A percentile compares a stretch with the other conserved stretches of the same genome.
These are phyloP conservation scores for Cronartium ribicola DNA, from an alignment of 1,284 basidiomycete genomes.

Conservation along the genomic window DNA sequence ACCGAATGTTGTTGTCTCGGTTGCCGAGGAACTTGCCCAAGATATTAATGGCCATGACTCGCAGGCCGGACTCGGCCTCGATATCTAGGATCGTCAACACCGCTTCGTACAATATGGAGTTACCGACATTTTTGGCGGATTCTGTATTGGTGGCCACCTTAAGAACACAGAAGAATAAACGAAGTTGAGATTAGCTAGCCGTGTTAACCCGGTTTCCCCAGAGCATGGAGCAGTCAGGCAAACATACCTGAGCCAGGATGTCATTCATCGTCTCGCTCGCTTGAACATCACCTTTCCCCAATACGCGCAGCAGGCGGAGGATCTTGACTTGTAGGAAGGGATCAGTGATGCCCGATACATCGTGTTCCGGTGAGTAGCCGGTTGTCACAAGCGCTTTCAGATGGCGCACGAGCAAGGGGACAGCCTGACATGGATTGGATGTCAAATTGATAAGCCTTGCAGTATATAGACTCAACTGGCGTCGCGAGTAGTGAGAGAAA, in stretches of 20 bases:
- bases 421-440: conserved; percentile 60
- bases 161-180: neutral
- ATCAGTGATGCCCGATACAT: conserved; percentile 98
- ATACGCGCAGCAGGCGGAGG: conserved; percentile 80
- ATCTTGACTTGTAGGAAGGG: conserved; percentile 98
- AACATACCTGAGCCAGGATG: conserved; percentile 81
- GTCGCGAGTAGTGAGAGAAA: conserved; percentile 19
- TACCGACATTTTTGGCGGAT: conserved; percentile 95
- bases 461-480: neutral
- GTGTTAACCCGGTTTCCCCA: neutral
- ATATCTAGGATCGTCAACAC: conserved; percentile 97
- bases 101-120: conserved; percentile 96
- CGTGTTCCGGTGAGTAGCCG: conserved; percentile 97
- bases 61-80: conserved; percentile 87
- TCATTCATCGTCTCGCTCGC: conserved; percentile 98
- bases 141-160: conserved; percentile 98
- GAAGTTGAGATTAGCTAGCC: neutral
- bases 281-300: conserved; percentile 77
- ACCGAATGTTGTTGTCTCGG: conserved; percentile 98
- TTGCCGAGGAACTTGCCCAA: conserved; percentile 97
- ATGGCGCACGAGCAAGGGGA: conserved; percentile 87
- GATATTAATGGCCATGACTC: conserved; percentile 99
- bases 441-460: neutral
- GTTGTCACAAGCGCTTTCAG: conserved; percentile 93
- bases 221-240: neutral